Evolutionary conservation across 352 stramenopile species (phyloP).

Genomic region (Peronospora destructor): DNA sequence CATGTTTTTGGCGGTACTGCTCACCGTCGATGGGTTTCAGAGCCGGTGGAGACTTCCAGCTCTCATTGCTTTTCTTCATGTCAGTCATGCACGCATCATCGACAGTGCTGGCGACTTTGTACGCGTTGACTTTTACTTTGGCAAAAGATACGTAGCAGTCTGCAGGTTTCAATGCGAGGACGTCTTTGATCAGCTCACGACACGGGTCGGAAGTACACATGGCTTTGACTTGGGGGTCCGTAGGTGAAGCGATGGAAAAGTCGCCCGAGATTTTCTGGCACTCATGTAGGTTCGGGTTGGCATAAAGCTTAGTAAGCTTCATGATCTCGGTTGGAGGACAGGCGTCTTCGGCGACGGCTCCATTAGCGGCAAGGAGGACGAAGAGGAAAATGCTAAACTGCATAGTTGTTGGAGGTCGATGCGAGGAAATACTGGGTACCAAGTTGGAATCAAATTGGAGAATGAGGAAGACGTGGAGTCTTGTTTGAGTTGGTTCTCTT

Average conservation of each 20-base stretch:
- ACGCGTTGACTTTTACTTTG: slow-evolving; percentile 20
- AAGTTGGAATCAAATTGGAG: slow-evolving; percentile 25
- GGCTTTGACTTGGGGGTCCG: slow-evolving; percentile 20
- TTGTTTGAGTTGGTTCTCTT: slow-evolving; percentile 3
- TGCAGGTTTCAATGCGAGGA: slow-evolving; percentile 14
- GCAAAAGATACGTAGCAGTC: slow-evolving; percentile 24
- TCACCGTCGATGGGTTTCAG: neutral
- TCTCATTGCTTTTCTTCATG: neutral
- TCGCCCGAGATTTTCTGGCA: slow-evolving; percentile 23
- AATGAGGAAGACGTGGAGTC: slow-evolving; percentile 14
- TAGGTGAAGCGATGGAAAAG: slow-evolving; percentile 18
- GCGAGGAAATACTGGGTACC: slow-evolving; percentile 4
- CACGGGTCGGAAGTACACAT: slow-evolving; percentile 23
- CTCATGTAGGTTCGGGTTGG: slow-evolving; percentile 23
- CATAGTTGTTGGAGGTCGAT: slow-evolving; percentile 11
- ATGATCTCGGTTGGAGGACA: slow-evolving; percentile 20
- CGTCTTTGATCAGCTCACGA: slow-evolving; percentile 15
- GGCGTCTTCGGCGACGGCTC: slow-evolving; percentile 18
- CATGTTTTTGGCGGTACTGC: too few species aligned
- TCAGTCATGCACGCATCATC: neutral
- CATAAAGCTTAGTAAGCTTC: slow-evolving; percentile 25
- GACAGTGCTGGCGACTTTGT: slow-evolving; percentile 9
- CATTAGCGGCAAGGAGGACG: slow-evolving; percentile 14
- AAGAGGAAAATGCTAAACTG: slow-evolving; percentile 8
- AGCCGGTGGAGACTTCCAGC: slow-evolving; percentile 10